Conservation (phyloP, 306 rosid species). For the Cajanus cajan region DNA sequence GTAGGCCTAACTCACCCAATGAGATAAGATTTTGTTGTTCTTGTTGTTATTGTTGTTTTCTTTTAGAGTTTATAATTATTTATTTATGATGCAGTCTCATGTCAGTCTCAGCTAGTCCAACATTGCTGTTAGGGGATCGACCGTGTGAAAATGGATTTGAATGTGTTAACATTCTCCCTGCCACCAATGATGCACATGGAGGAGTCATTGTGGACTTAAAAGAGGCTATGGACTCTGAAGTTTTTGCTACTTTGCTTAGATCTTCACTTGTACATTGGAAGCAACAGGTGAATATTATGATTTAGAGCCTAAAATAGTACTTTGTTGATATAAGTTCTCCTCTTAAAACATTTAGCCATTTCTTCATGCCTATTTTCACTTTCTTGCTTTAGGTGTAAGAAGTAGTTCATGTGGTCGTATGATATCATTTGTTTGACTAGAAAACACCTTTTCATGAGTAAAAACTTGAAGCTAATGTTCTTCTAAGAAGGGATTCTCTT, state of each 20-base stretch:
- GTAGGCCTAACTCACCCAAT: no score
- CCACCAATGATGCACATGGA: conserved; percentile 47
- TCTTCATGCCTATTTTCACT: neutral
- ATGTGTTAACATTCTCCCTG: conserved; percentile 35
- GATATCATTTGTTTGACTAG: neutral
- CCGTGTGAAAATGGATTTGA: conserved; percentile 39
- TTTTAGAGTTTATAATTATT: neutral
- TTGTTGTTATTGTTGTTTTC: no score
- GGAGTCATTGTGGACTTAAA: conserved; percentile 53
- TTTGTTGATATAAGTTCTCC: conserved; percentile 3
- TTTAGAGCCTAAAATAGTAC: neutral
- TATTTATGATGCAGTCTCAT: conserved; percentile 30
- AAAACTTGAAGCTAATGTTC: neutral
- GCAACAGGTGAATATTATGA: conserved; percentile 30
- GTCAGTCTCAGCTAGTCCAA: conserved; percentile 39
- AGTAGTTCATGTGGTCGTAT: neutral
- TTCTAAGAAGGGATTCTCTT: neutral
- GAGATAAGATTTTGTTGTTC: no score
- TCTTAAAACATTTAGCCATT: neutral
- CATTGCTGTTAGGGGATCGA: conserved; percentile 24
- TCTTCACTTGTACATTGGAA: conserved; percentile 51
- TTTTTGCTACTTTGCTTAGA: conserved; percentile 43
- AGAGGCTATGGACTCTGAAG: conserved; percentile 44
- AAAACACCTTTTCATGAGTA: neutral
- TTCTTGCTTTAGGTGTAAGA: neutral